Base-by-base conservation (phyloP, 176 grass and related monocot genomes). In the Stipa capillata region DNA sequence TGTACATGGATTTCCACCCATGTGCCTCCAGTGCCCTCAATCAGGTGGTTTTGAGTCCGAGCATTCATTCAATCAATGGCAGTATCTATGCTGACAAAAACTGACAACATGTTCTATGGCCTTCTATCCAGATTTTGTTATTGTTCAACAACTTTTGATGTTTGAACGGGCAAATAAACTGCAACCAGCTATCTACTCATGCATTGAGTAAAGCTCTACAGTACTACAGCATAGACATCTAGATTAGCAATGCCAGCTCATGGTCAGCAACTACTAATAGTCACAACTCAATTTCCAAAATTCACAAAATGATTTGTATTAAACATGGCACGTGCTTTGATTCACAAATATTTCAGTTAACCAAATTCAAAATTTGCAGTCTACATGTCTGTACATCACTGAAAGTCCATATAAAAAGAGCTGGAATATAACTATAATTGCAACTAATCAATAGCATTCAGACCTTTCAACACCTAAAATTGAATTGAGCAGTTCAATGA, bases 141-240 rank as follows among this genome's bases (percentile, higher is more conserved):
- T 37, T 31, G 41, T 82, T 78, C n/a, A 72, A 72, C 27, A 63
- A 6, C 25, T 71, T 65, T 83, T 48, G 17, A 73, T 66, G 69
- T 52, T 70, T 73, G 27, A 82, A 43, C 58, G 77, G 81, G 42
- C 43, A 87, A 82, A 51, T 31, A 25, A 69, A 78, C 73, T 82
- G 16, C 47, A 34, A 77, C 34, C 33, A 77, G 35, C 35, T 78
- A 63, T 62, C 13, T 50, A 61, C 42, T 40, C 41, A n/a, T 17
- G n/a, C 60, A 74, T 23, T 39, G 18, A 51, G 51, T 61, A 49
- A 76, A 61, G 18, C 28, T 86, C 49, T 57, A 66, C 23, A 29
- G 37, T 31, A 34, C 69, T n/a, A 44, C 35, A 37, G 10, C 21
- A 76, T 76, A 63, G 35, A 43, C 4, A 51, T 15, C 54, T 43